These are phyloP conservation scores for Macrotyloma uniflorum DNA, from an alignment of 306 rosid genomes.

Conservation along the genomic window DNA sequence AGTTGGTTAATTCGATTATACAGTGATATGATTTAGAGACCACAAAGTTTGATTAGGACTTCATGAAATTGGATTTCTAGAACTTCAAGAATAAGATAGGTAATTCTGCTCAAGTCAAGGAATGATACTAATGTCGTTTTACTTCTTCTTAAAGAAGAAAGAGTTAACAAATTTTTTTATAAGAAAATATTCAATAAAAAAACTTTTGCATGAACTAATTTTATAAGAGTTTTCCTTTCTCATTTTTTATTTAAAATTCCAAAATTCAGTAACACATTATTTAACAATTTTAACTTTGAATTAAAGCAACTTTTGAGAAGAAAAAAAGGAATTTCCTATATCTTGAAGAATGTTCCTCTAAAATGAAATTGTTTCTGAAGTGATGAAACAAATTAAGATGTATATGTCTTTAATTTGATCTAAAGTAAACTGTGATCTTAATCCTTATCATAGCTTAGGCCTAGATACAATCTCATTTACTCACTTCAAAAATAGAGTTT, in stretches of 20 bases:
- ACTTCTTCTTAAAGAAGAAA: too few relatives aligned
- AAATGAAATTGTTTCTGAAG: neutral
- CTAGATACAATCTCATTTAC: neutral
- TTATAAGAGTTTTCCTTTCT: neutral
- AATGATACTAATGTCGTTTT: neutral
- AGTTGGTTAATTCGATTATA: neutral
- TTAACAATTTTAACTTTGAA: neutral
- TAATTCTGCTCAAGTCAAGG: neutral
- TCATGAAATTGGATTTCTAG: neutral
- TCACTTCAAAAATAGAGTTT: neutral
- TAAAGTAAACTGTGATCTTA: neutral
- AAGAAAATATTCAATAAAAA: neutral
- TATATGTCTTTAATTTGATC: neutral
- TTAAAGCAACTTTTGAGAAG: neutral
- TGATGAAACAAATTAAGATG: neutral
- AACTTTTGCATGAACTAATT: neutral
- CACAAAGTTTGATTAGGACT: slow-evolving; percentile 3
- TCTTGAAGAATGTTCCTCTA: neutral
- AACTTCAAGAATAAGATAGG: slow-evolving; percentile 9
- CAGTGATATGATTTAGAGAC: neutral
- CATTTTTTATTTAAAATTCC: neutral
- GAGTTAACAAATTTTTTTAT: neutral
- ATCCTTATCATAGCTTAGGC: neutral
- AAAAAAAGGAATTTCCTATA: neutral
- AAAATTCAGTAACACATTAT: neutral